Base-by-base conservation (phyloP, 306 rosid species). In the Psophocarpus tetragonolobus region DNA sequence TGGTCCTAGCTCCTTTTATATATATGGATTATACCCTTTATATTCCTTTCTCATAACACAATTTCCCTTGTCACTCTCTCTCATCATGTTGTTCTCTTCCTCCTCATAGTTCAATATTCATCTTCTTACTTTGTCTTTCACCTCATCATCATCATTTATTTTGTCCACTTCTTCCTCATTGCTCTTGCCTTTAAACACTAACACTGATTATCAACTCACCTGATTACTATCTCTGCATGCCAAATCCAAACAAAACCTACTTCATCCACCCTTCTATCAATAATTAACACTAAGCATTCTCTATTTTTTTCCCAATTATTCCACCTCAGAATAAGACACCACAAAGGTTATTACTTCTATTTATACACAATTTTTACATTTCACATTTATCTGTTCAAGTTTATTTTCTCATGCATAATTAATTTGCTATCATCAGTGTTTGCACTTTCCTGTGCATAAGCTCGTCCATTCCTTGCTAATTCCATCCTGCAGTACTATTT, bases 1-100 rank as follows among this genome's bases (percentile, higher is more conserved):
- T 84, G 91, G 91, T 86, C 97, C 97, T 84, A 66, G 70, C 77
- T 79, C 76, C 61, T 39, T 85, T 83, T 68, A 29, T 69, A 86
- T 69, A 86, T 83, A 85, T 86, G 51, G 8, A 42, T 24, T 68
- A 12, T 41, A 42, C 38, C 70, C 87, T 81, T 26, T 74, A 73
- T 65, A 12, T 9, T 77, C 58, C 81, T 23, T 21, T n/a, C 80
- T 71, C 80, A 47, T 56, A 83, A 53, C 79, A 39, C 21, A 84
- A 56, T 85, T 83, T 83, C 72, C 84, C 39, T 57, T 67, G 29
- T n/a, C 27, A 15, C 39, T 48, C 54, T 53, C 74, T 60, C 64
- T 60, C 36, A 79, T 68, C 68, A 56, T 77, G 20, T 41, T 78
- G 63, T 30, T 80, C 50, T 68, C 82, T 68, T 64, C 81, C 81